These are phyloP conservation scores for Pythium phragmitis DNA, from an alignment of 352 stramenopile species.

Conservation along the genomic window DNA sequence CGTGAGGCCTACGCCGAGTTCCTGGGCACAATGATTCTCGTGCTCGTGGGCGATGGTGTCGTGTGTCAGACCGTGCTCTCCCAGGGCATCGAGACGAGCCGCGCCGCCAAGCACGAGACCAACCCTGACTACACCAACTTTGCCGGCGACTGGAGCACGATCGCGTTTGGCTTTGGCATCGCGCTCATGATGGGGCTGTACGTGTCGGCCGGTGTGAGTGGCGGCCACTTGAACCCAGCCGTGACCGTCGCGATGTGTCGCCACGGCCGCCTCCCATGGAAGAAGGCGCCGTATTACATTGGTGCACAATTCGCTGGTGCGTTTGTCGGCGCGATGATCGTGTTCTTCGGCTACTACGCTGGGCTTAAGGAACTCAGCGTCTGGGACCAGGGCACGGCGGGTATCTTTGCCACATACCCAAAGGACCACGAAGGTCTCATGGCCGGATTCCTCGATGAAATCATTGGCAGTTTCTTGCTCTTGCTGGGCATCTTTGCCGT, in stretches of 20 bases:
- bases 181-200: constrained; percentile 72
- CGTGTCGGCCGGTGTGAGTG: constrained; percentile 61
- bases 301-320: constrained; percentile 55
- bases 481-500: constrained; percentile 67
- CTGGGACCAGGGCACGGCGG: constrained; percentile 60
- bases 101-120: constrained; percentile 45
- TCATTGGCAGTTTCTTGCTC: constrained; percentile 60
- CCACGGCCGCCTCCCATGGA: constrained; percentile 59
- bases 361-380: constrained; percentile 53
- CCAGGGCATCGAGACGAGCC: constrained; percentile 54
- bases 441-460: constrained; percentile 60
- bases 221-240: constrained; percentile 68
- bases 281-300: constrained; percentile 66
- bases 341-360: constrained; percentile 69
- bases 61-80: constrained; percentile 57
- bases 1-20: constrained; percentile 35
- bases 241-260: constrained; percentile 69
- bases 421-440: constrained; percentile 62
- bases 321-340: constrained; percentile 60
- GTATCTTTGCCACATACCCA: constrained; percentile 75
- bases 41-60: constrained; percentile 34
- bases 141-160: constrained; percentile 68
- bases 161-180: constrained; percentile 70
- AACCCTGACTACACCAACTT: constrained; percentile 49
- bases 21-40: constrained; percentile 33